Evolutionary conservation across 208 protist genomes (phyloP), one percentile per base, ranked within the genome.

Genomic region (Vickermania ingenoplastis): DNA sequence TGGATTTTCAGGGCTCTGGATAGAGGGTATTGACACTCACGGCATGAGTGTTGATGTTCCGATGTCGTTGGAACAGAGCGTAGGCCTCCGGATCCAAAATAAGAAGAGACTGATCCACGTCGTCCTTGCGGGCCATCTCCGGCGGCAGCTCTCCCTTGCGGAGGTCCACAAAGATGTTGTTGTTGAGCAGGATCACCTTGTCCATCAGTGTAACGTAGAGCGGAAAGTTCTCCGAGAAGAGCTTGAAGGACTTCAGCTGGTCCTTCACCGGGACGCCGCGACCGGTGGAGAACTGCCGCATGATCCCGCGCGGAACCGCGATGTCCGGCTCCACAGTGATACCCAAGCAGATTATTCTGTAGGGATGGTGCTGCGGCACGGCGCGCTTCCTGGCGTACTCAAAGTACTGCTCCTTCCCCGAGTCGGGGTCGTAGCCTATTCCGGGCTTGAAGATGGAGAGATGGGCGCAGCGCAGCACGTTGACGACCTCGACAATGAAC

Each of bases 261-360:
- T 53, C 77, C 17, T 67, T 65, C 60, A 94, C 88, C 31, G 84
- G 88, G 0, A 91, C 88, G 11, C 84, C 78, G 30, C 84, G 72
- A 11, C 86, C 86, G 14, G 82, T 87, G 14, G 81, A 79, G 31
- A 91, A 89, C 59, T 83, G 82, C 28, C 88, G 88, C 57, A 92
- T 68, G 63, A 94, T 82, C 3, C 84, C 88, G 41, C 88, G 83
- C 3, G 83, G 88, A 0, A 94, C 81, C n/a, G 88, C 88, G 17
- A 79, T 78, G 56, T 90, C 75, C n/a, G 84, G 80, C 52, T 90
- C 79, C 5, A 94, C 84, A 3, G 84, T 92, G 64, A 94, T 94
- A 27, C 82, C 88, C 23, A 92, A 51, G 2, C 91, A 71, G 22
- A 75, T 67, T 50, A 94, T 89, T 36, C 76, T 71, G 67, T 94